These are phyloP conservation scores for Fraxinus velutina DNA, from an alignment of 305 asterid species.

Conservation along the genomic window DNA sequence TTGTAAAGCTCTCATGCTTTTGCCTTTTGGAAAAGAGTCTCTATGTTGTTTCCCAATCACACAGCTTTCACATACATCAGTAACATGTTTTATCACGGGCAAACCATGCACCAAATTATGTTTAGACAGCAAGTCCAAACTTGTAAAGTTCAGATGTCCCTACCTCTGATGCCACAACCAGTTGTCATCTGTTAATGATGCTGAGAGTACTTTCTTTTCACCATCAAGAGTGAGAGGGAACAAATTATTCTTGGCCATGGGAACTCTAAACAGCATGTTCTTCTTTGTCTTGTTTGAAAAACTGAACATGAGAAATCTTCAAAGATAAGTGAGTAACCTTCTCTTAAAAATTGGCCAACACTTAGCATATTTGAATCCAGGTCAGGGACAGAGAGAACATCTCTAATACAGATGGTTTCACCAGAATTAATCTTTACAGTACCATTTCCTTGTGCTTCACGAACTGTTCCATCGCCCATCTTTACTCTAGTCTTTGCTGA, in stretches of 20 bases:
- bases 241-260: not conserved
- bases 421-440: not conserved
- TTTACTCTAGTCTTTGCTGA: not conserved
- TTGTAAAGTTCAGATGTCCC: not conserved
- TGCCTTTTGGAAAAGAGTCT: not conserved
- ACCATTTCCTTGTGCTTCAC: not conserved
- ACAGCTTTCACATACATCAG: constrained; percentile 12
- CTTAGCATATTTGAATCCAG: not conserved
- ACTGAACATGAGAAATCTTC: not conserved
- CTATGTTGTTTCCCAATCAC: constrained; percentile 12
- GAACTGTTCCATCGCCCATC: not conserved
- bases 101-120: not conserved
- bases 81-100: not conserved
- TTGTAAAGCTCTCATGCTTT: not conserved
- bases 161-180: not conserved
- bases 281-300: not conserved
- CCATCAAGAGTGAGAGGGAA: not conserved
- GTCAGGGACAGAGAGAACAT: not conserved
- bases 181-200: not conserved
- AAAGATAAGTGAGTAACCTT: not conserved
- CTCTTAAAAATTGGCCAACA: constrained; percentile 3
- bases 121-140: not conserved
- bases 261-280: not conserved
- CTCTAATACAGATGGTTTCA: not conserved
- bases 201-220: not conserved